phyloP scores from a whole-genome alignment of 2,329 filamentous ascomycete genomes.

The Colletotrichum camelliae region DNA sequence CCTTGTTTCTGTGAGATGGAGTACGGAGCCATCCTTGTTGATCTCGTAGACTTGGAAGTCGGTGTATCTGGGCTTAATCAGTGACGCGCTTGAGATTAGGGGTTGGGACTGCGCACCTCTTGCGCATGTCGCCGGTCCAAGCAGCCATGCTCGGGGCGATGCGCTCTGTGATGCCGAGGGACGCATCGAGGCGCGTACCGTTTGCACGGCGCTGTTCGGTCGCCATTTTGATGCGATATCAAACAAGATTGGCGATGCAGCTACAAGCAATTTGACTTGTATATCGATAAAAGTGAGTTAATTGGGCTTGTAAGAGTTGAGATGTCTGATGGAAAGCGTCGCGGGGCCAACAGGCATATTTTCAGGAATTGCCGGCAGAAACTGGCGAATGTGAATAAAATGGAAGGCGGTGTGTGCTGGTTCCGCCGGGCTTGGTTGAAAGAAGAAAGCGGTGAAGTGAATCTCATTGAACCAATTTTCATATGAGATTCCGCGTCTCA shows the following conservation, averaged over 20 bases:
- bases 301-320: not conserved
- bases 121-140: constrained; percentile 24
- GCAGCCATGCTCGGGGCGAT: constrained; percentile 21
- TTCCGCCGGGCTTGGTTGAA: fast-evolving
- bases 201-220: constrained; percentile 10
- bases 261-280: not conserved
- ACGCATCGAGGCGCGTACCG: constrained; percentile 18
- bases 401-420: not conserved
- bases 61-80: constrained; percentile 67
- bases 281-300: not conserved
- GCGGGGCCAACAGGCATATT: constrained; percentile 16
- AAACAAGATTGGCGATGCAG: not conserved
- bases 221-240: not conserved
- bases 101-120: not conserved
- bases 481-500: not conserved
- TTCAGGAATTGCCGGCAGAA: constrained; percentile 19
- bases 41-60: constrained; percentile 96
- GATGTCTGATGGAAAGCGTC: not conserved
- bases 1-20: constrained; percentile 63
- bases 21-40: constrained; percentile 72
- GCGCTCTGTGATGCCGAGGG: constrained; percentile 23
- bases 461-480: not conserved
- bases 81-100: not conserved
- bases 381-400: not conserved
- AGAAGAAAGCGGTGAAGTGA: not conserved